phyloP scores from a whole-genome alignment of 768 basidiomycete genomes.

The Tephrocybe sp. region DNA sequence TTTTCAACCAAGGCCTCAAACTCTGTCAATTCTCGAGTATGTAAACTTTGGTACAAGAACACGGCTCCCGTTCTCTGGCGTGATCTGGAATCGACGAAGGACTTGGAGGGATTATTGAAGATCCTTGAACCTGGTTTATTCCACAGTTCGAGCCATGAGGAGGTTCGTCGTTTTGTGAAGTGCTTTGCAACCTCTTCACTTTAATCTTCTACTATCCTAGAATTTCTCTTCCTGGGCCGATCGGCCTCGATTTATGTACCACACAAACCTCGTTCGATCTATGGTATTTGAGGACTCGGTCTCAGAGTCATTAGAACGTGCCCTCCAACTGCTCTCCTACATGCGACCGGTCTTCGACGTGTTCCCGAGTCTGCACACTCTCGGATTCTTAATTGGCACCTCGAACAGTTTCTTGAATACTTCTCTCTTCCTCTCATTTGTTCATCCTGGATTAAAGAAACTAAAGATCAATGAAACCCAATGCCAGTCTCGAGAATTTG shows the following conservation, averaged over 20 bases:
- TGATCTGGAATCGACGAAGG: neutral
- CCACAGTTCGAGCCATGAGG: neutral
- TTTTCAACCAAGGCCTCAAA: conserved; percentile 2
- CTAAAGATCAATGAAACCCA: too few species aligned
- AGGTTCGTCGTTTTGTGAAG: too few species aligned
- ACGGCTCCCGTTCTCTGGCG: neutral
- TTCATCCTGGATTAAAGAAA: too few species aligned
- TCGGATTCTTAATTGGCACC: too few species aligned
- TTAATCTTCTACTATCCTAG: too few species aligned
- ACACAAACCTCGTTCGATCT: neutral
- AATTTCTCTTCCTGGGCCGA: neutral
- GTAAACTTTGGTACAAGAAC: neutral
- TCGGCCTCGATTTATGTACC: neutral
- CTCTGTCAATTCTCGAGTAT: conserved; percentile 3
- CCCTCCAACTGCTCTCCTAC: neutral
- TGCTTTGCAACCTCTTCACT: too few species aligned
- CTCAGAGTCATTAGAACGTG: neutral
- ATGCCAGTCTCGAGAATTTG: too few species aligned
- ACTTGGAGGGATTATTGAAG: neutral
- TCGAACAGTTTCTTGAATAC: too few species aligned
- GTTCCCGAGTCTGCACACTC: neutral
- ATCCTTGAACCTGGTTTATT: neutral
- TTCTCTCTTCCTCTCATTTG: too few species aligned
- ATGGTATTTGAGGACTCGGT: neutral
- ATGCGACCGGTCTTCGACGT: neutral